Conservation (phyloP, 371 early-diverging fungal species). For the Mucor mucedo region DNA sequence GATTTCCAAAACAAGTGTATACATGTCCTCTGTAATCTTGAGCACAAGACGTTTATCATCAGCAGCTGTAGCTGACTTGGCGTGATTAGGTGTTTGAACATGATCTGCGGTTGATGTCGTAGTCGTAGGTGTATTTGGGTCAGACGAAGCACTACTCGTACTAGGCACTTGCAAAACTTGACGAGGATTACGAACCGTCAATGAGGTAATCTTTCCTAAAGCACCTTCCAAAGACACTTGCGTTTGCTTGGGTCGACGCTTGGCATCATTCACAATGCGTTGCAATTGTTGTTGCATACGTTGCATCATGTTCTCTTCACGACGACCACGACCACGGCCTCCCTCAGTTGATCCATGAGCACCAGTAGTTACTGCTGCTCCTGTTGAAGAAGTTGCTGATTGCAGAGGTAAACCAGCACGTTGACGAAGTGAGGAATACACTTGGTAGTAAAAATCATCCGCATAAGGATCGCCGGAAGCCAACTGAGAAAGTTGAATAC, state of each 20-base stretch:
- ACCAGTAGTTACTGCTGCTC: background rate
- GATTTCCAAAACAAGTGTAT: conserved; percentile 73
- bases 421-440: conserved; percentile 79
- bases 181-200: conserved; percentile 88
- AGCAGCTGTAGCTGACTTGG: background rate
- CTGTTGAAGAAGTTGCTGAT: conserved; percentile 5
- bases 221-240: conserved; percentile 91
- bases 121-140: background rate
- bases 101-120: background rate
- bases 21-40: conserved; percentile 80
- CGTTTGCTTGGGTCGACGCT: conserved; percentile 82
- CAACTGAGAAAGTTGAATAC: conserved; percentile 91
- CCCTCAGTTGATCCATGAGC: conserved; percentile 11
- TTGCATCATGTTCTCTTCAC: conserved; percentile 63
- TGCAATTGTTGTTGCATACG: conserved; percentile 94
- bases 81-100: background rate
- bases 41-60: conserved; percentile 67
- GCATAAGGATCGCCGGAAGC: conserved; percentile 88
- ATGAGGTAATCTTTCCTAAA: conserved; percentile 91
- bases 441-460: conserved; percentile 95
- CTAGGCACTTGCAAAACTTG: conserved; percentile 74
- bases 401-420: conserved; percentile 57
- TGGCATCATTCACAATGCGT: conserved; percentile 90
- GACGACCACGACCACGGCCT: conserved; percentile 36
- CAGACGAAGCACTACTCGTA: background rate